These are phyloP conservation scores for Mycosphaerella sp. DNA, from an alignment of 2,329 filamentous ascomycete species.

Conservation along the genomic window DNA sequence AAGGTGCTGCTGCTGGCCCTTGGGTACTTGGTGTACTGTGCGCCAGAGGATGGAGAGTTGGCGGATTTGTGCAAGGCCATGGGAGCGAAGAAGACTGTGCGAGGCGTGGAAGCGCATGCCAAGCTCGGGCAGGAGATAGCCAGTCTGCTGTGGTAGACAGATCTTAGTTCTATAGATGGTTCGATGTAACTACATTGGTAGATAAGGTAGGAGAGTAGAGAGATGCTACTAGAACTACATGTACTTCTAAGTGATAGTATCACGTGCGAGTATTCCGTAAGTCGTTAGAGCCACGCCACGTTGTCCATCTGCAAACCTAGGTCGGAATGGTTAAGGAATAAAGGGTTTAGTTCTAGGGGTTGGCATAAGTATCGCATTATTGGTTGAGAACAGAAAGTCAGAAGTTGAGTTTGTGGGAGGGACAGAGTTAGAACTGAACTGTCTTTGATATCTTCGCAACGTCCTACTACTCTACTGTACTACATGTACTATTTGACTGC, in stretches of 20 bases:
- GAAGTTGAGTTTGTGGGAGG: too few species aligned
- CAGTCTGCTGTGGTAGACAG: slow-evolving; percentile 20
- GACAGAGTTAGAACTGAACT: too few species aligned
- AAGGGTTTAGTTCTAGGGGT: slow-evolving; percentile 1
- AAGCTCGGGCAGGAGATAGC: slow-evolving; percentile 31
- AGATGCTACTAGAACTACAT: too few species aligned
- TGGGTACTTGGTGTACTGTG: slow-evolving; percentile 68
- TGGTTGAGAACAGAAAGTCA: background rate
- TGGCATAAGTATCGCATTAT: background rate
- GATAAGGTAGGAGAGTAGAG: too few species aligned
- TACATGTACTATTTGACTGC: too few species aligned
- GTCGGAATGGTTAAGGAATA: background rate
- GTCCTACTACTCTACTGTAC: too few species aligned
- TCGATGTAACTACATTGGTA: too few species aligned
- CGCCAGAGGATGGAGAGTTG: slow-evolving; percentile 65
- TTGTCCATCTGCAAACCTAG: background rate
- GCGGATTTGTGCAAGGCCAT: slow-evolving; percentile 71
- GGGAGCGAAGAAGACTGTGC: slow-evolving; percentile 63
- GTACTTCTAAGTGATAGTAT: too few species aligned
- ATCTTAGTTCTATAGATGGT: too few species aligned
- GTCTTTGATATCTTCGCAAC: too few species aligned
- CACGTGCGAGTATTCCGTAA: too few species aligned
- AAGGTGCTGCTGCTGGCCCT: slow-evolving; percentile 71
- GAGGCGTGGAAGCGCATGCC: slow-evolving; percentile 34
- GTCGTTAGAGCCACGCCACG: too few species aligned